phyloP scores from a whole-genome alignment of 306 rosid species.

The Elaeagnus macrophylla region DNA sequence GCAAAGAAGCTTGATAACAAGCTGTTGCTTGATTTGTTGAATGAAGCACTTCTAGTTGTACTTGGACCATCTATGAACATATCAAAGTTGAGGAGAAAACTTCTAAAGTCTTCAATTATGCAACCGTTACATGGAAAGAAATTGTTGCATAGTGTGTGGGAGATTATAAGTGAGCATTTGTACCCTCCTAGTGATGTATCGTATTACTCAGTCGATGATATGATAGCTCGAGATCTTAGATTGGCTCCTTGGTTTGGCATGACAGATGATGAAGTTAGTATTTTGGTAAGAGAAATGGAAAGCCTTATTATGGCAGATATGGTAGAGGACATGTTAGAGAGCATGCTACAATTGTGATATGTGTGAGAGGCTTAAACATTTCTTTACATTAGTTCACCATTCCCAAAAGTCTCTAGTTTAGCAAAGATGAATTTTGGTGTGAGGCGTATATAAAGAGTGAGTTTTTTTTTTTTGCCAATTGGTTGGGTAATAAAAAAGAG shows the following conservation, averaged over 20 bases:
- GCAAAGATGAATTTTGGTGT: constrained; percentile 7
- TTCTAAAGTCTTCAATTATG: constrained; percentile 28
- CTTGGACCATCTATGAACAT: constrained; percentile 45
- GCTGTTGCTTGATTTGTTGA: constrained; percentile 58
- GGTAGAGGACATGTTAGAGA: constrained; percentile 57
- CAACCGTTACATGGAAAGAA: constrained; percentile 57
- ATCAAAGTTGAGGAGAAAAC: constrained; percentile 47
- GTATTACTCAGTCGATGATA: constrained; percentile 43
- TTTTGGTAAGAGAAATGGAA: constrained; percentile 56
- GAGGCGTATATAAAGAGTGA: constrained; percentile 22
- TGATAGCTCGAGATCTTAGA: constrained; percentile 56
- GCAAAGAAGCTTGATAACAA: constrained; percentile 41
- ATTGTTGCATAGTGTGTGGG: constrained; percentile 61
- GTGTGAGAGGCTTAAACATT: constrained; percentile 10
- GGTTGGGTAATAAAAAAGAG: constrained; percentile 18
- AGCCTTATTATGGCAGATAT: constrained; percentile 55
- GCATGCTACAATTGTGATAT: constrained; percentile 30
- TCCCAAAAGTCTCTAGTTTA: too few relatives aligned
- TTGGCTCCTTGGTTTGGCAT: constrained; percentile 46
- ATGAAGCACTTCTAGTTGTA: constrained; percentile 63
- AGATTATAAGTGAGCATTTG: constrained; percentile 28
- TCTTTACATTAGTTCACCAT: too few relatives aligned
- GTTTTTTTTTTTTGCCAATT: too few relatives aligned
- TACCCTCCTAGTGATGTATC: constrained; percentile 37
- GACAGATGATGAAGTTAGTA: constrained; percentile 40